Percentiles rank a stretch among this genome's conserved stretches.
Evolutionary conservation across 768 basidiomycete species (phyloP).

Genomic region (Lentinula lateritia): DNA sequence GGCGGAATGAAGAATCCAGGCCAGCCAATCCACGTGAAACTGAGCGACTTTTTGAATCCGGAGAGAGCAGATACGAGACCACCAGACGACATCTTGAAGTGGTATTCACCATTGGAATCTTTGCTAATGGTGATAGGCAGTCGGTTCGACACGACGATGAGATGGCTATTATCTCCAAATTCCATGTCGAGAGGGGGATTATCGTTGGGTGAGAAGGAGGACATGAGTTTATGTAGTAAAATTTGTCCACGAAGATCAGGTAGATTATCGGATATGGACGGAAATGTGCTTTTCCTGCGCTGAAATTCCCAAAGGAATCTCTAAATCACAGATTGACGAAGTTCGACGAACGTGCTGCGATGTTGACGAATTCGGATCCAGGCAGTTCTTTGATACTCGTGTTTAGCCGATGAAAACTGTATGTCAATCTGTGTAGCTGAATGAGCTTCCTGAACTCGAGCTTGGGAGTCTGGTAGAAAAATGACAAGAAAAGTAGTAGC

Average conservation of each 20-base stretch:
- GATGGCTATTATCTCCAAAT: constrained; percentile 46
- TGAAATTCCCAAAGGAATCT: neutral
- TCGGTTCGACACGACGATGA: constrained; percentile 94
- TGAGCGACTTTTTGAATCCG: constrained; percentile 97
- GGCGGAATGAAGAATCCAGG: constrained; percentile 90
- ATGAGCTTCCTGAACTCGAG: neutral
- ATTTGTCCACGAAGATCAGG: neutral
- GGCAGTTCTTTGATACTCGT: neutral
- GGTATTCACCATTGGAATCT: constrained; percentile 88
- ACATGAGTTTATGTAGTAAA: constrained; percentile 21
- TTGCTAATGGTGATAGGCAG: constrained; percentile 95
- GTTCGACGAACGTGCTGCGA: constrained; percentile 6
- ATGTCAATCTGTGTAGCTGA: neutral
- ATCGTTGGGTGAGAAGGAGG: constrained; percentile 19
- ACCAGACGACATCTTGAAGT: constrained; percentile 99
- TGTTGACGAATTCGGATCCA: neutral
- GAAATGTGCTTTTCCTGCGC: neutral
- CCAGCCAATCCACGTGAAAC: constrained; percentile 98
- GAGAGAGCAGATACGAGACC: constrained; percentile 96
- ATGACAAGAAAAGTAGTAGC: neutral
- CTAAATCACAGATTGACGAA: neutral
- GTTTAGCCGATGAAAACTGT: neutral
- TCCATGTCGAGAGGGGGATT: constrained; percentile 35
- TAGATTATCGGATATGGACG: constrained; percentile 3
- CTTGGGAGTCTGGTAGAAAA: neutral